A percentile compares a stretch with the other conserved stretches of the same genome.
phyloP scores from a whole-genome alignment of 2,329 filamentous ascomycete genomes.

The Ophiostoma triangulosporum region DNA sequence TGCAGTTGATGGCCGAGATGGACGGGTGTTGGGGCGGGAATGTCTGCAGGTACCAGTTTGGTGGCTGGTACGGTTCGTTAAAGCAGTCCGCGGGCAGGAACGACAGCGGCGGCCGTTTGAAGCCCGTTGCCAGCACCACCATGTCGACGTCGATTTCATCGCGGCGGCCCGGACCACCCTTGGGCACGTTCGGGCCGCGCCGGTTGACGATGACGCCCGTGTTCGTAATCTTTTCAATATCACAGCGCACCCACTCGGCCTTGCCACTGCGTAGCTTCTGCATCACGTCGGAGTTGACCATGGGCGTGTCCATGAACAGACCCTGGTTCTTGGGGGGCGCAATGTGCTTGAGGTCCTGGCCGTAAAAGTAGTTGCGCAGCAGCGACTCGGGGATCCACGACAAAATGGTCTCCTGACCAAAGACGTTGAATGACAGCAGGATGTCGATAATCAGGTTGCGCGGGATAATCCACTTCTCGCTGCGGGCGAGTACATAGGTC shows the following conservation, averaged over 20 bases:
- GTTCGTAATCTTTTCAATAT: constrained; percentile 54
- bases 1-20: constrained; percentile 68
- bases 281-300: constrained; percentile 77
- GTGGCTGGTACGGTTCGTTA: constrained; percentile 57
- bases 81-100: constrained; percentile 68
- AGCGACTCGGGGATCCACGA: constrained; percentile 68
- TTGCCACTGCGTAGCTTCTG: constrained; percentile 57
- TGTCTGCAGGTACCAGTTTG: constrained; percentile 80
- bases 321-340: constrained; percentile 58
- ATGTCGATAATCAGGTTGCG: constrained; percentile 62
- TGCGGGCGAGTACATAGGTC: constrained; percentile 60
- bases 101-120: constrained; percentile 54
- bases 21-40: constrained; percentile 64
- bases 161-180: constrained; percentile 58
- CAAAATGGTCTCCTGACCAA: constrained; percentile 61
- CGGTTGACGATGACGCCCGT: constrained; percentile 58
- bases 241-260: constrained; percentile 69
- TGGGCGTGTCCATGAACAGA: constrained; percentile 72
- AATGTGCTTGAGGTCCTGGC: constrained; percentile 58
- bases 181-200: constrained; percentile 57
- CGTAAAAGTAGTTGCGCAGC: constrained; percentile 65
- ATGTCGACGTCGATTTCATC: constrained; percentile 59
- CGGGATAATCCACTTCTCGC: constrained; percentile 80
- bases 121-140: constrained; percentile 74
- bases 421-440: constrained; percentile 63